Evolutionary conservation across 2,329 filamentous ascomycete genomes (phyloP), one percentile per base, ranked within the genome.

Genomic region (Fusarium aywerte): DNA sequence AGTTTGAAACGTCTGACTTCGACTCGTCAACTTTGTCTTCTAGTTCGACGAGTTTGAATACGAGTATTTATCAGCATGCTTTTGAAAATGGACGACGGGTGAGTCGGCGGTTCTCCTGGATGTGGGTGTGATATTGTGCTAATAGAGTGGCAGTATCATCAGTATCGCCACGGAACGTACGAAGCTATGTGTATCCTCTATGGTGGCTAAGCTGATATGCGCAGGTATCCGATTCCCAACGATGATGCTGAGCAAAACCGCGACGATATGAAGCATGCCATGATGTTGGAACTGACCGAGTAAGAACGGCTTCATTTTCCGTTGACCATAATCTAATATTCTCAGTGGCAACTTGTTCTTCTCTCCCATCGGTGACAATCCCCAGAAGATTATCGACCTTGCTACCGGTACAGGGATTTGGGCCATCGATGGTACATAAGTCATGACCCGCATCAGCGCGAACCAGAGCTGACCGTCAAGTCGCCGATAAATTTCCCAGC

Each of bases 211-310:
- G 2, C 59, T 72, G 25, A 81, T 50, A 25, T 50, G 38, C 29
- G 35, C 3, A 72, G 69, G 9, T 69, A 73, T 48, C 70, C 69
- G 0, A 74, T 74, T 12, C 71, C 72, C 7, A 74, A 74, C 4
- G 72, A 74, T 18, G 65, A 71, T n/a, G 59, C 71, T 0, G 72
- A 74, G 36, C 67, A 74, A 23, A 73, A 73, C 20, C 68, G 72
- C 8, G 72, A 74, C 16, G 67, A 72, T 1, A 68, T 68, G 62
- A 72, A 77, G 21, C 76, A 79, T 44, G 76, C 75, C 6, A 76
- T 75, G 72, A 67, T 73, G 39, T 42, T 78, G 6, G 63, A 71
- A 6, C 53, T 78, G 3, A 73, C 70, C 1, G 65, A 74, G 70
- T 72, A 20, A 8, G 59, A 16, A 11, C 61, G 0, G 0, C 3